A percentile compares a stretch with the other conserved stretches of the same genome.
Conservation (phyloP, 2,329 filamentous ascomycete genomes). For the Fusarium chuoi region DNA sequence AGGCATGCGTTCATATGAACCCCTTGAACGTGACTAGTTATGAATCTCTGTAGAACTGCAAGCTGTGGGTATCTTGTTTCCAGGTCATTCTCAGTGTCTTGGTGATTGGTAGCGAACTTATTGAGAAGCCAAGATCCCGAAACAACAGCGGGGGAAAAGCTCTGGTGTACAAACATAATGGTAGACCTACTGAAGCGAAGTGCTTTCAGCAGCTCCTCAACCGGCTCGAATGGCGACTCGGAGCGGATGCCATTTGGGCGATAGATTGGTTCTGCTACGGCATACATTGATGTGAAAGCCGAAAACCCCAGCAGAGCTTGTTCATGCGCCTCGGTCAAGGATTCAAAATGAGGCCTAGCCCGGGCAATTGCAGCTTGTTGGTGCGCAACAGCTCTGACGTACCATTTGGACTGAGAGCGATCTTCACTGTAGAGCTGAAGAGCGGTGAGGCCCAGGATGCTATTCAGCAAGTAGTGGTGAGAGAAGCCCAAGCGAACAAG, state of each 20-base stretch:
- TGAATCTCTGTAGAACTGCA: background rate
- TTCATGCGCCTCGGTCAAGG: background rate
- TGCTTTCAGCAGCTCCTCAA: background rate
- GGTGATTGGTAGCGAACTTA: background rate
- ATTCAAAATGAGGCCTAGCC: background rate
- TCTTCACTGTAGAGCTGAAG: background rate
- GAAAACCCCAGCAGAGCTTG: background rate
- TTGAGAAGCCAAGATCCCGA: background rate
- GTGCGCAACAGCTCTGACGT: background rate
- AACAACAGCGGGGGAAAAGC: background rate
- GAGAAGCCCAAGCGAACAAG: background rate
- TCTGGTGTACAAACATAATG: background rate
- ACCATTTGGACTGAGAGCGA: background rate
- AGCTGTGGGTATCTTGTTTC: background rate
- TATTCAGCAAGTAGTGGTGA: background rate
- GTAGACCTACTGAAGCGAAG: background rate
- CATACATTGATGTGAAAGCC: background rate
- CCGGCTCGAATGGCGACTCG: background rate
- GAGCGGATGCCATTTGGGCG: rapidly evolving
- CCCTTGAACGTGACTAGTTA: background rate
- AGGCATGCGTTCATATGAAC: background rate
- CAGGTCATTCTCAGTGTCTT: background rate
- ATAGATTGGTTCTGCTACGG: background rate
- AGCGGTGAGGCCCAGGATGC: background rate
- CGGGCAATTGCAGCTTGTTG: background rate